These are phyloP conservation scores for Sicyos baderoa DNA, from an alignment of 306 rosid species.

Conservation along the genomic window DNA sequence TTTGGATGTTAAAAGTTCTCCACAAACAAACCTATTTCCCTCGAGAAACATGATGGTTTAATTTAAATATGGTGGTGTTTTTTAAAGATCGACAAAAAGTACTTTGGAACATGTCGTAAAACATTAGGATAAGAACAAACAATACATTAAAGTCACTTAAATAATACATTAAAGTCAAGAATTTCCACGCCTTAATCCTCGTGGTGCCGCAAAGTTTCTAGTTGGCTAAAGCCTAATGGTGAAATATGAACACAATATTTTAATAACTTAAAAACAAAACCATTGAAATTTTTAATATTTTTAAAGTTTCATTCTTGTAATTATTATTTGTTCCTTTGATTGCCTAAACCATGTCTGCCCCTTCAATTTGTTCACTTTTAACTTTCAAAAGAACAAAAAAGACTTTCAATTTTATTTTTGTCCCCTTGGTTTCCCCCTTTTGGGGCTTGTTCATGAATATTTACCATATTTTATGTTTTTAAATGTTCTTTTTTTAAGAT, in stretches of 20 bases:
- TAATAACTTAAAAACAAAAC: neutral
- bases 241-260: neutral
- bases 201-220: conserved; percentile 2
- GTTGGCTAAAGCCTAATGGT: neutral
- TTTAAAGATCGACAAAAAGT: neutral
- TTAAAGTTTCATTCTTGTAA: neutral
- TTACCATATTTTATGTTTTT: neutral
- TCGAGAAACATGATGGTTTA: neutral
- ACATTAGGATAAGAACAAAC: conserved; percentile 1
- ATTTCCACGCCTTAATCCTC: conserved; percentile 8
- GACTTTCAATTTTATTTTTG: neutral
- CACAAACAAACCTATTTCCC: too few relatives aligned
- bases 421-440: conserved; percentile 1
- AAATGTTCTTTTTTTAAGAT: too few relatives aligned
- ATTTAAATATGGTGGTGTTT: neutral
- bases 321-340: neutral
- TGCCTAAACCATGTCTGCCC: conserved; percentile 4
- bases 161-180: neutral
- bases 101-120: neutral
- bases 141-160: neutral
- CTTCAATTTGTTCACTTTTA: neutral
- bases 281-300: neutral
- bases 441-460: neutral
- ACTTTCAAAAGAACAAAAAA: neutral
- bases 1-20: too few relatives aligned